phyloP scores from a whole-genome alignment of 805 yeast genomes.

The Kodamaea restingae region DNA sequence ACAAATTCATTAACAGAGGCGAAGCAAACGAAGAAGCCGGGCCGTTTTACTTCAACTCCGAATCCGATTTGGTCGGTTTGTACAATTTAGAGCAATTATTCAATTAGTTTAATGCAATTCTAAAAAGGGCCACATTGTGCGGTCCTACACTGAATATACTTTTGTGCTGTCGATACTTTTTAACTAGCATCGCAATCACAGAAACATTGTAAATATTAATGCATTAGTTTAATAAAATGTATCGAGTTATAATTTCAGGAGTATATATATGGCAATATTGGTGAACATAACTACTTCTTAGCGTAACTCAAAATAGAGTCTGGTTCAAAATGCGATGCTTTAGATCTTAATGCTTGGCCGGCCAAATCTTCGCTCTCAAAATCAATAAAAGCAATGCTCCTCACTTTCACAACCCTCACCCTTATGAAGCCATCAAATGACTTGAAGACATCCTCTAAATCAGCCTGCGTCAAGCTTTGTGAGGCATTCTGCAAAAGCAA shows the following conservation, averaged over 20 bases:
- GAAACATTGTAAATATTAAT: too few species aligned
- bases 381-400: slow-evolving; percentile 78
- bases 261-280: too few species aligned
- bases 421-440: slow-evolving; percentile 59
- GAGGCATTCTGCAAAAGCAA: slow-evolving; percentile 68
- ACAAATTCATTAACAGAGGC: not conserved
- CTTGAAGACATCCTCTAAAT: slow-evolving; percentile 45
- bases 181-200: too few species aligned
- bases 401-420: slow-evolving; percentile 59
- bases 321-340: slow-evolving; percentile 16
- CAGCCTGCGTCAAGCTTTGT: slow-evolving; percentile 12
- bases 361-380: slow-evolving; percentile 57
- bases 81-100: slow-evolving; percentile 10
- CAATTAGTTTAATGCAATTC: slow-evolving; percentile 1
- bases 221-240: too few species aligned
- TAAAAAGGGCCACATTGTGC: too few species aligned
- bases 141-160: too few species aligned
- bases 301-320: slow-evolving; percentile 30
- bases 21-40: not conserved
- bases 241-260: too few species aligned
- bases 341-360: slow-evolving; percentile 7
- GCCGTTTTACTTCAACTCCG: slow-evolving; percentile 3
- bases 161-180: too few species aligned
- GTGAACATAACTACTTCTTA: slow-evolving; percentile 32
- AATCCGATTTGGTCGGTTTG: slow-evolving; percentile 8